Base-by-base conservation (phyloP, 2,329 filamentous ascomycete species). In the Escovopsis sp. region DNA sequence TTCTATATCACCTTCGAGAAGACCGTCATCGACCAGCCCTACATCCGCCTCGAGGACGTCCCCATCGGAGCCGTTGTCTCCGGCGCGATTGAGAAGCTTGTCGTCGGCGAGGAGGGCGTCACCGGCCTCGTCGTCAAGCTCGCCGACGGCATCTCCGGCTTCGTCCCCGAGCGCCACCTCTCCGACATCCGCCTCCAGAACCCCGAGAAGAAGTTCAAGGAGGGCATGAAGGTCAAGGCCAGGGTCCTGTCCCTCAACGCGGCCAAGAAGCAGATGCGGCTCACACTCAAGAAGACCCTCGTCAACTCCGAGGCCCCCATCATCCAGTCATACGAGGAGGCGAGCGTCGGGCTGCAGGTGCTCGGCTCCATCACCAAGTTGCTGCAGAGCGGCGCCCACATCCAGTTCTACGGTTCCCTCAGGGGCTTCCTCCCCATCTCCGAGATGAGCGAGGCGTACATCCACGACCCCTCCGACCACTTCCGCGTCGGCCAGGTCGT, bases 401-500 rank as follows among this genome's bases (percentile, higher is more conserved):
- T 98, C 35, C 85, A 93, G 52, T 98, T 96, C 58, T 98, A 92
- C 49, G 85, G 85, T 14, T 61, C 67, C 8, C 66, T 98, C 15
- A 74, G 76, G 44, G 92, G 81, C 8, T 98, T 92, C 62, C 67
- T 98, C 36, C 90, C 90, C 2, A 78, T 93, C 1, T 83, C 83
- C 1, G 88, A 98, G 58, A 98, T 98, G 90, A 96, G 90, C 53
- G 90, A 98, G 54, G 86, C 87, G 10, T 94, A 80, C 51, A 94
- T 98, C 49, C 73, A 80, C 45, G 82, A 94, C 49, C 86, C 90
- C 4, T 74, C 72, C 31, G 77, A 92, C 49, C 87, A 96, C 57
- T 98, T 98, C 63, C 76, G 79, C 26, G 61, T 76, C 30, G 92
- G 90, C 1, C 90, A 98, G 54, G 88, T 93, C 2, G 79, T 98